phyloP scores from a whole-genome alignment of 768 basidiomycete genomes.

The Neoboletus subvelutipes region DNA sequence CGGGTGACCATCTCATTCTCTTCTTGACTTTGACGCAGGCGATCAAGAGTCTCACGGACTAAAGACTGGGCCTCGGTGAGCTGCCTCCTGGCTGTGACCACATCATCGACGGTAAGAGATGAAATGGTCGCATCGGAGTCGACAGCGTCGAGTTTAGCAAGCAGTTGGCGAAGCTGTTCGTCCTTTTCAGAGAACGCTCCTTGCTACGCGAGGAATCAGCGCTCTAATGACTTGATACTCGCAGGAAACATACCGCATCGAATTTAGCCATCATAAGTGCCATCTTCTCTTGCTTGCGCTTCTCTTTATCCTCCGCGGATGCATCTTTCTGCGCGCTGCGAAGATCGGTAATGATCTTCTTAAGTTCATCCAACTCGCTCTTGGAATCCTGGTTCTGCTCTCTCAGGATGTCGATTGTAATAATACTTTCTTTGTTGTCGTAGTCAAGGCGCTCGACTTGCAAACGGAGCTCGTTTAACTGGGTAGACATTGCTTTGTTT shows the following conservation, averaged over 20 bases:
- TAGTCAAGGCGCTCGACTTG: constrained; percentile 92
- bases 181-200: constrained; percentile 96
- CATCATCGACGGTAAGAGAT: constrained; percentile 69
- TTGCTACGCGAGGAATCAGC: constrained; percentile 49
- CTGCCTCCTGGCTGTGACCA: constrained; percentile 81
- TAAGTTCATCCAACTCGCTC: constrained; percentile 86
- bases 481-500: constrained; percentile 91
- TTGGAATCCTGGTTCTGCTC: constrained; percentile 90
- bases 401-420: constrained; percentile 91
- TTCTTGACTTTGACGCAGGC: constrained; percentile 85
- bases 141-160: constrained; percentile 81
- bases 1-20: constrained; percentile 85
- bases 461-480: constrained; percentile 88
- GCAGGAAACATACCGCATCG: constrained; percentile 66
- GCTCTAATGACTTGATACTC: background rate
- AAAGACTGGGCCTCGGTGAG: constrained; percentile 85
- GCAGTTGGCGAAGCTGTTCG: constrained; percentile 82
- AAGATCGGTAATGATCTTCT: constrained; percentile 72
- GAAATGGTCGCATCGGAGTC: constrained; percentile 58
- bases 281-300: constrained; percentile 99
- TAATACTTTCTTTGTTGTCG: constrained; percentile 92
- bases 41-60: constrained; percentile 86
- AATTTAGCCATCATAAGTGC: constrained; percentile 99
- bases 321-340: constrained; percentile 82
- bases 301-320: constrained; percentile 95